phyloP scores from a whole-genome alignment of 345 rosid genomes.

The Theobroma cacao region DNA sequence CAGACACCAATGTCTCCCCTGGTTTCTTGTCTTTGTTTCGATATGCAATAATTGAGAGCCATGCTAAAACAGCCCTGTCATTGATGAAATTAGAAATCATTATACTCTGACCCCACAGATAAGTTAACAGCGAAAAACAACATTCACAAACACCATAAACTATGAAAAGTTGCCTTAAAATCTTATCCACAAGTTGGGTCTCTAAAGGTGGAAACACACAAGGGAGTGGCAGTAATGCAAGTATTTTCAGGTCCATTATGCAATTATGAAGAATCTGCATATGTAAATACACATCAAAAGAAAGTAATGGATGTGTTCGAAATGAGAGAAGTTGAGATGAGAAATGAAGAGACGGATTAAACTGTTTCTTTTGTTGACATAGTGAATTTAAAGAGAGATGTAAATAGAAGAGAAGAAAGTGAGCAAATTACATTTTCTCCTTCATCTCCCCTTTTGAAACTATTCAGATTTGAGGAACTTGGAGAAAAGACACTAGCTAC shows the following conservation, averaged over 20 bases:
- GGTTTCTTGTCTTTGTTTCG: conserved; percentile 74
- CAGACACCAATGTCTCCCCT: conserved; percentile 76
- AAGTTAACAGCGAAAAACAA: background rate
- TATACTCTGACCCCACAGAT: background rate
- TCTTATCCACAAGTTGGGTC: background rate
- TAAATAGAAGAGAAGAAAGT: background rate
- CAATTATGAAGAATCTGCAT: background rate
- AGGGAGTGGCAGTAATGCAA: background rate
- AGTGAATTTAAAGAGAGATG: background rate
- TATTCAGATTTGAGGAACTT: background rate
- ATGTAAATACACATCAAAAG: background rate
- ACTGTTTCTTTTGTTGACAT: background rate
- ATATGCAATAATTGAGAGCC: conserved; percentile 87
- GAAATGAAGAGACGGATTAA: background rate
- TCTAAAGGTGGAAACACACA: background rate
- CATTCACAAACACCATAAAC: background rate
- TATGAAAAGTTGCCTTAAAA: background rate
- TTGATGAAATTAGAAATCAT: background rate
- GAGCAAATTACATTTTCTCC: background rate
- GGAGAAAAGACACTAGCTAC: background rate
- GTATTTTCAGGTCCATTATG: background rate
- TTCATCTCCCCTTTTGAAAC: background rate
- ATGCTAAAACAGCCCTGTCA: conserved; percentile 90
- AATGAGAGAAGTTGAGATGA: background rate
- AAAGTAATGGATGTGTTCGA: background rate